Base-by-base conservation (phyloP, 2,329 filamentous ascomycete genomes). In the Apiospora aurea region DNA sequence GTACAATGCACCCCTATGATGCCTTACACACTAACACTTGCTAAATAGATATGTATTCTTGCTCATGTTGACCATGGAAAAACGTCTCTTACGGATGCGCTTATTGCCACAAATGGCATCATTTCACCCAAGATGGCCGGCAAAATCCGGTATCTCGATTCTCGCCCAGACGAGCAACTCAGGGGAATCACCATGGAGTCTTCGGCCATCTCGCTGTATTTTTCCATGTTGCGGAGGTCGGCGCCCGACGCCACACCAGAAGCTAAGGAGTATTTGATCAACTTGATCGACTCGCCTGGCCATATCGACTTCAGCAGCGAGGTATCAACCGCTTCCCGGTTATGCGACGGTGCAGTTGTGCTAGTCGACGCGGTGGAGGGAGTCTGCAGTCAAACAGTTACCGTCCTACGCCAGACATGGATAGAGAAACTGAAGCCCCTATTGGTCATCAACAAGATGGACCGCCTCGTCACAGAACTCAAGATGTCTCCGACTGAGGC, bases 141-240 rank as follows among this genome's bases (percentile, higher is more conserved):
- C 82, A 98, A 98, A 87, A 97, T 99, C 83, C 93, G 96, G 76
- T 99, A 98, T 80, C 91, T 99, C 72, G 96, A 99, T 84, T 98
- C 96, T 29, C 89, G 96, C 61, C 96, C 96, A 1, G 96, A 99
- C 83, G 96, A 99, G 82, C 96, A 99, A 83, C 89, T 94, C 21
- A 92, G 96, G 75, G 96, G 96, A 71, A 99, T 99, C 80, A 99
- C 96, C n/a, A 99, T 99, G 96, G 96, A 99, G 82, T 98, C 96
- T 0, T 98, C 96, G 7, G 96, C 96, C 74, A 99, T 99, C 75
- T 98, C 96, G 0, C 87, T 99, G 46, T 97, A 93, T 83, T 99
- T 99, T 82, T 97, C 95, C 47, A 94, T 98, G 88, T 85, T 97
- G 70, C 89, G 95, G 76, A 90, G 94, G 76, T 85, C 90, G 49